Percentiles rank a stretch among this genome's conserved stretches.
Evolutionary conservation across 805 yeast species (phyloP).

Genomic region (Lipomyces chichibuensis): DNA sequence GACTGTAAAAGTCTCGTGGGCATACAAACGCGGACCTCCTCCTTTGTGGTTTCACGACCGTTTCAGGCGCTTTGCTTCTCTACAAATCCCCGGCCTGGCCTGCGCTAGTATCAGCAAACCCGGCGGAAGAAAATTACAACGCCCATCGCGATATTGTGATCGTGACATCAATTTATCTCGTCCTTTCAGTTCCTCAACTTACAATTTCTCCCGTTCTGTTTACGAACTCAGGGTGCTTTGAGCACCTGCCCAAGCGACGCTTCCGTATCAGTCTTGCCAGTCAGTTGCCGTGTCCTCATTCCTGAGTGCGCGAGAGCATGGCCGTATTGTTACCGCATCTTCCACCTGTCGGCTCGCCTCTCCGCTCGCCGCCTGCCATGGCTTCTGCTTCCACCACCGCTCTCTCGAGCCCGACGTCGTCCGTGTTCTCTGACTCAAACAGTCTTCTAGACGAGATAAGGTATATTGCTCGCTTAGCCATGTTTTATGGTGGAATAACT

Average conservation of each 20-base stretch:
- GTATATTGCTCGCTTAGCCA: not conserved
- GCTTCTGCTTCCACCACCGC: constrained; percentile 14
- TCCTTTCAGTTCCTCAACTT: not conserved
- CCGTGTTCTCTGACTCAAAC: constrained; percentile 21
- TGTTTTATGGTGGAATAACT: not conserved
- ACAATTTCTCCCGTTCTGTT: not conserved
- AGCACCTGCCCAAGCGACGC: not conserved
- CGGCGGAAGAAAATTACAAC: not conserved
- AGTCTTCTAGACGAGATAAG: constrained; percentile 21
- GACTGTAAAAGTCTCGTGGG: not conserved
- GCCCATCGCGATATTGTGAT: not conserved
- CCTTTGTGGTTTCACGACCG: not conserved
- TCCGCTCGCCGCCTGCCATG: constrained; percentile 7
- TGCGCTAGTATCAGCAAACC: no score
- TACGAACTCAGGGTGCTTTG: not conserved
- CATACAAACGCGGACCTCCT: not conserved
- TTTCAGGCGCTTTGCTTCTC: not conserved
- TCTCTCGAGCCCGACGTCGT: constrained; percentile 22
- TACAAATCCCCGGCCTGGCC: no score
- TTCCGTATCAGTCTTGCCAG: not conserved
- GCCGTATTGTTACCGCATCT: not conserved
- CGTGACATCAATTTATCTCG: not conserved
- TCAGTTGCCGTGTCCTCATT: not conserved
- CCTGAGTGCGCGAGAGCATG: not conserved
- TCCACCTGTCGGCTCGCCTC: constrained; percentile 3